Evolutionary conservation across 73 alveolate species (phyloP).

Genomic region (Urostyla sp.): DNA sequence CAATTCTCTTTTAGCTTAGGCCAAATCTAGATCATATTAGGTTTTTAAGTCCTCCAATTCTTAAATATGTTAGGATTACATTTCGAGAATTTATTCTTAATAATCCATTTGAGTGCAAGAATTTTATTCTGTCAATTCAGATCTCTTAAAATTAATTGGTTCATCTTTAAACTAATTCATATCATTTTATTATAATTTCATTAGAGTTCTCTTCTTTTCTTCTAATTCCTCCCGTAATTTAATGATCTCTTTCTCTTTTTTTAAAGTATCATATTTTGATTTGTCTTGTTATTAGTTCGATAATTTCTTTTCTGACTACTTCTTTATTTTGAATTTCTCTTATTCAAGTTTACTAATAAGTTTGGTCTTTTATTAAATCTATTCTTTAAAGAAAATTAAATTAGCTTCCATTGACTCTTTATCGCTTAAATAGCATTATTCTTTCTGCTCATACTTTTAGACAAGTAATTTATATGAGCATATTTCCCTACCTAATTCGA

Average conservation of each 20-base stretch:
- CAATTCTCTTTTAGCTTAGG: conserved; percentile 13
- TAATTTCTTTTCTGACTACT: no score
- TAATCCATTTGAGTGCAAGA: neutral
- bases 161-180: neutral
- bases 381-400: conserved; percentile 22
- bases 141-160: neutral
- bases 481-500: conserved; percentile 53
- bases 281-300: no score
- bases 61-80: conserved; percentile 35
- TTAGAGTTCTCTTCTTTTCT: neutral
- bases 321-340: conserved; percentile 14
- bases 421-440: neutral
- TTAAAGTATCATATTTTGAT: conserved; percentile 13
- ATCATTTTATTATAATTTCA: conserved; percentile 9
- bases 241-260: conserved; percentile 43
- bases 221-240: conserved; percentile 22
- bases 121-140: neutral
- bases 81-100: conserved; percentile 20
- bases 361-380: neutral
- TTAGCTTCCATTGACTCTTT: neutral
- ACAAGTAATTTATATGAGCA: conserved; percentile 20
- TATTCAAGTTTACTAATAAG: neutral
- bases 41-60: conserved; percentile 52
- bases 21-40: conserved; percentile 38
- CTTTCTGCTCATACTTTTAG: neutral